phyloP scores from a whole-genome alignment of 2,329 filamentous ascomycete genomes.

The Calonectria hongkongensis region DNA sequence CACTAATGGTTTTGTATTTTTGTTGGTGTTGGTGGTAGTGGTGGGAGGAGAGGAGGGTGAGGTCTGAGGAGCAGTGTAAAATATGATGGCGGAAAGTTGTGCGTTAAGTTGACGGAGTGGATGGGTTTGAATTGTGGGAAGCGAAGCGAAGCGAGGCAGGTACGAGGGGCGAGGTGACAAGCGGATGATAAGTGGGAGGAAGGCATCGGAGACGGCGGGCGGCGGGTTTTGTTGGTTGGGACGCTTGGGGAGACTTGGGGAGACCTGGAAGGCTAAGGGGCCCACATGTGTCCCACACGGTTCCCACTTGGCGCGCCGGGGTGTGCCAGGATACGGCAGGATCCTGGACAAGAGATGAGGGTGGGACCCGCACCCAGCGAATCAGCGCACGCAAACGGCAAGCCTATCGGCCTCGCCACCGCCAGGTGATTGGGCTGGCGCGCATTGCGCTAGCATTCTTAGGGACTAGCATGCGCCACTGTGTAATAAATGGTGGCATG shows the following conservation, averaged over 20 bases:
- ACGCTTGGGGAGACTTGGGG: constrained; percentile 46
- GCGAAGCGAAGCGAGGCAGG: constrained; percentile 53
- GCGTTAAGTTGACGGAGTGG: constrained; percentile 48
- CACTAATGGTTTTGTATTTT: constrained; percentile 29
- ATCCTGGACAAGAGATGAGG: constrained; percentile 51
- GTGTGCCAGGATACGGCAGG: constrained; percentile 36
- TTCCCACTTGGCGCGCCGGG: constrained; percentile 39
- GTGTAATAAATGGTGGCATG: constrained; percentile 57
- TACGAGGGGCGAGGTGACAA: constrained; percentile 51
- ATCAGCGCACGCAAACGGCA: constrained; percentile 52
- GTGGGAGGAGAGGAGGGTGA: constrained; percentile 31
- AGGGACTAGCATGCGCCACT: constrained; percentile 51
- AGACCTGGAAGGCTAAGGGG: constrained; percentile 29
- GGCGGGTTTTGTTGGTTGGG: constrained; percentile 58
- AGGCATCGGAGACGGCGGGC: constrained; percentile 54
- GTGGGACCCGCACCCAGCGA: constrained; percentile 53
- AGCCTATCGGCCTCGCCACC: constrained; percentile 58
- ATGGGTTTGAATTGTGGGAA: constrained; percentile 44
- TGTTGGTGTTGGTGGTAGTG: constrained; percentile 20
- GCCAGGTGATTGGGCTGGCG: constrained; percentile 56
- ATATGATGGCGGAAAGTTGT: constrained; percentile 49
- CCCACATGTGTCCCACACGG: constrained; percentile 41
- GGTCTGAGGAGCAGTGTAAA: constrained; percentile 33
- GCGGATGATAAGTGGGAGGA: constrained; percentile 54
- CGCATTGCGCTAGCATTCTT: constrained; percentile 47